Conservation (phyloP, 495 filamentous ascomycete genomes). For the Pseudomonodictys pantanalensis region DNA sequence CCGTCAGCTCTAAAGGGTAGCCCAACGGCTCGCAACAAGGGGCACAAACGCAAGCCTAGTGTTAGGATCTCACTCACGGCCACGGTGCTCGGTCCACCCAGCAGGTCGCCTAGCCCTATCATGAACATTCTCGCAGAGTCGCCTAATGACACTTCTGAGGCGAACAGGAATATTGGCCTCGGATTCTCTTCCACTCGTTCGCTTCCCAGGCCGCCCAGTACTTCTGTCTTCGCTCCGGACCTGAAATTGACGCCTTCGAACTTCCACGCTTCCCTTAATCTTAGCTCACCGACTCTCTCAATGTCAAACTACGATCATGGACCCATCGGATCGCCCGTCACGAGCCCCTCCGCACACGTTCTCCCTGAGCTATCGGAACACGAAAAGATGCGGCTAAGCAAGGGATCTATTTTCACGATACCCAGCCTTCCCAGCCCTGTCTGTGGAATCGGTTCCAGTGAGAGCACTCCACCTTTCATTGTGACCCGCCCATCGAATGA, state of each 20-base stretch:
- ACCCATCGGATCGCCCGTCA: neutral
- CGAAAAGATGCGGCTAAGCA: conserved; percentile 11
- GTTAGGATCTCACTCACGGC: conserved; percentile 35
- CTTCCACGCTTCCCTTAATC: conserved; percentile 34
- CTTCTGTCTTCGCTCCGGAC: conserved; percentile 31
- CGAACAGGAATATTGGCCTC: conserved; percentile 9
- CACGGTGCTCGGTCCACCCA: conserved; percentile 37
- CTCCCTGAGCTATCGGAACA: neutral
- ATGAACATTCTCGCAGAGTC: conserved; percentile 37
- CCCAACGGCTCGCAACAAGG: conserved; percentile 27
- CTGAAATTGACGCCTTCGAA: conserved; percentile 28
- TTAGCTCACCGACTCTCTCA: conserved; percentile 36
- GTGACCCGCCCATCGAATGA: conserved; percentile 32
- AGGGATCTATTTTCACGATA: conserved; percentile 31
- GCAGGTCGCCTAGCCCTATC: conserved; percentile 37
- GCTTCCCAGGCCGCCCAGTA: conserved; percentile 31
- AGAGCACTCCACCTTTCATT: conserved; percentile 23
- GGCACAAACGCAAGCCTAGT: conserved; percentile 27
- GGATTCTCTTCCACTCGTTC: conserved; percentile 23
- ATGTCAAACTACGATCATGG: conserved; percentile 15
- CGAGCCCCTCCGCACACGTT: neutral
- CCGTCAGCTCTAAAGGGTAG: conserved; percentile 32
- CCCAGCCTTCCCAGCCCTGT: conserved; percentile 36
- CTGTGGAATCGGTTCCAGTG: conserved; percentile 8
- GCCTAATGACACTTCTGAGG: conserved; percentile 6